Percentiles rank a stretch among this genome's conserved stretches.
Conservation (phyloP, 75 land plant genomes). For the Chamaecyparis obtusa region DNA sequence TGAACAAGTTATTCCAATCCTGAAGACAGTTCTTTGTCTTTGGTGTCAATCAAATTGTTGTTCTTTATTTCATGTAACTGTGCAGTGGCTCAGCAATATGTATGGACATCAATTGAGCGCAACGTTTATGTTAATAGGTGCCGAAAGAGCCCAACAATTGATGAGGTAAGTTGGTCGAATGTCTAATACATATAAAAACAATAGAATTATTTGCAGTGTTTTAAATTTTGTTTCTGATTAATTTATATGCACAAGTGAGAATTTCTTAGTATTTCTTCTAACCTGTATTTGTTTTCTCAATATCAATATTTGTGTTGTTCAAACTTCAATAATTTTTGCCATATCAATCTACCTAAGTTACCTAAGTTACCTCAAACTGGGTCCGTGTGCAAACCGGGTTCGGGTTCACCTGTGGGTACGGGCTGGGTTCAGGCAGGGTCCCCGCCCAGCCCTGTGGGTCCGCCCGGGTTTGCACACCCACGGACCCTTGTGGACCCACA, state of each 20-base stretch:
- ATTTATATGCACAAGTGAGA: neutral
- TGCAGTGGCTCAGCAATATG: slow-evolving; percentile 21
- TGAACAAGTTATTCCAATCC: neutral
- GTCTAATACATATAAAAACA: slow-evolving; percentile 3
- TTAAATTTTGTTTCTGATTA: neutral
- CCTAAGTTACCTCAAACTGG: no score
- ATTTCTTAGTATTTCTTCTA: neutral
- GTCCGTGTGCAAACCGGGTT: no score
- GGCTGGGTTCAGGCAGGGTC: no score
- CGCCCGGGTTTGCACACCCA: no score
- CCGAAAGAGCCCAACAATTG: slow-evolving; percentile 23
- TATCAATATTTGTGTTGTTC: neutral
- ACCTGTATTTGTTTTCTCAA: neutral
- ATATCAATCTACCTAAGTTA: no score
- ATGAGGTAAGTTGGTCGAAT: slow-evolving; percentile 19
- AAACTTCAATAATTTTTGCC: neutral
- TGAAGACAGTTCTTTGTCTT: neutral
- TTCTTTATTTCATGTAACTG: slow-evolving; percentile 9
- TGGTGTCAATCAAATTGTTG: neutral
- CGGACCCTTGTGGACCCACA: no score
- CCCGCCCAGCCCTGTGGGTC: no score
- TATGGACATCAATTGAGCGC: slow-evolving; percentile 30
- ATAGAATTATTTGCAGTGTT: neutral
- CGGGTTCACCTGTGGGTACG: no score
- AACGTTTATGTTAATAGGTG: slow-evolving; percentile 32